A percentile compares a stretch with the other conserved stretches of the same genome.
These are phyloP conservation scores for Tuber magnatum DNA, from an alignment of 495 filamentous ascomycete genomes.

Conservation along the genomic window DNA sequence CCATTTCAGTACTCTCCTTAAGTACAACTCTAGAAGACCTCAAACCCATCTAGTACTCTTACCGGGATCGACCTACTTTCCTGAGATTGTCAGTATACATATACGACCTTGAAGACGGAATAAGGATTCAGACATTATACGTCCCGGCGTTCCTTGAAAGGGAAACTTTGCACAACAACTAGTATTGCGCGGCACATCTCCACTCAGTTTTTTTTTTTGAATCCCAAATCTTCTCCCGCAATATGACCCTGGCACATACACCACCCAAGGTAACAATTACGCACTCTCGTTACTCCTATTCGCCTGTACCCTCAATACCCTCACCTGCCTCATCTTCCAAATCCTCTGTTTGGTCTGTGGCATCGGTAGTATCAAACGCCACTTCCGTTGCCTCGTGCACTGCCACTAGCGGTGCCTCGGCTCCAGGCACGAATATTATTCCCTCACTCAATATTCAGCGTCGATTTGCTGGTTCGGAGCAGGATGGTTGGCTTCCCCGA, in stretches of 20 bases:
- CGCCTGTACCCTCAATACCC: slow-evolving; percentile 27
- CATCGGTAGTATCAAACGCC: slow-evolving; percentile 53
- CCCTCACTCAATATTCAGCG: slow-evolving; percentile 46
- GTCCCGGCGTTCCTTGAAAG: background rate
- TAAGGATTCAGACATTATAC: slow-evolving; percentile 21
- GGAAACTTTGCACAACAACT: background rate
- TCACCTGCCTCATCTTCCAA: slow-evolving; percentile 36
- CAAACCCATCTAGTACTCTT: background rate
- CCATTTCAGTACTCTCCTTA: background rate
- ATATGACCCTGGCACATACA: slow-evolving; percentile 36
- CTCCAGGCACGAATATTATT: slow-evolving; percentile 37
- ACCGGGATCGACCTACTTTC: slow-evolving; percentile 38
- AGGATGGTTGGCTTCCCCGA: background rate
- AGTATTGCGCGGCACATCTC: slow-evolving; percentile 31
- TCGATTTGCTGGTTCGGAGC: slow-evolving; percentile 29
- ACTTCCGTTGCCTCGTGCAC: slow-evolving; percentile 50
- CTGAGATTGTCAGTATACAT: slow-evolving; percentile 40
- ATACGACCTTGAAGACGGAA: slow-evolving; percentile 42
- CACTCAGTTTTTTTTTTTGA: slow-evolving; percentile 42
- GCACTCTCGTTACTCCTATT: slow-evolving; percentile 24
- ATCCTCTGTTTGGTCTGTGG: slow-evolving; percentile 65
- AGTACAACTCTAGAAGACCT: background rate
- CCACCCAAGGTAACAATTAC: slow-evolving; percentile 31
- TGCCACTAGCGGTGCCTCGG: slow-evolving; percentile 43
- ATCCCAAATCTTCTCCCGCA: slow-evolving; percentile 35